phyloP scores from a whole-genome alignment of 306 rosid genomes.

The Ochetophila trinervis region DNA sequence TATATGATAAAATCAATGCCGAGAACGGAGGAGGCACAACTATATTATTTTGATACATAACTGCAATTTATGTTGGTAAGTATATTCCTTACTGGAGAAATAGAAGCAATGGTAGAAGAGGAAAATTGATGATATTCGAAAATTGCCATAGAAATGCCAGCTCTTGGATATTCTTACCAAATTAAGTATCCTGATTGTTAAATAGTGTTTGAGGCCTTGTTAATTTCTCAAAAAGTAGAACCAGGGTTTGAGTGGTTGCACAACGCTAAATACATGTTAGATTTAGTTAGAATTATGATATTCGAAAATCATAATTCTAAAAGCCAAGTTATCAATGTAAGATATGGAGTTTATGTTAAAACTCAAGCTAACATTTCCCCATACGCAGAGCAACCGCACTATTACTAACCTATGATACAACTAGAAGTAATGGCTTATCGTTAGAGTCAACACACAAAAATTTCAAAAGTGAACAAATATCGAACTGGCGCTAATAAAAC shows the following conservation, averaged over 20 bases:
- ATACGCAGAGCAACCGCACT: constrained; percentile 5
- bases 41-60: not conserved
- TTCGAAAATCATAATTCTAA: not conserved
- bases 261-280: not conserved
- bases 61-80: not conserved
- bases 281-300: not conserved
- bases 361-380: not conserved
- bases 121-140: not conserved
- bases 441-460: not conserved
- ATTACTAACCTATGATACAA: not conserved
- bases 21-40: not conserved
- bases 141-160: not conserved
- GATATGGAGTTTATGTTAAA: not conserved
- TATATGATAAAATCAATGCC: not conserved
- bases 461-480: not conserved
- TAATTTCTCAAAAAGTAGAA: not conserved
- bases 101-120: not conserved
- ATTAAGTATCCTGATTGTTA: not conserved
- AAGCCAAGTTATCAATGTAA: not conserved
- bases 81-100: not conserved
- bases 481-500: not conserved
- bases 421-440: too few species aligned
- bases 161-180: not conserved
- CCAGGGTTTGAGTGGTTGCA: not conserved
- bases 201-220: not conserved